Base-by-base conservation (phyloP, 768 basidiomycete species). In the Phanerochaete carnosa region DNA sequence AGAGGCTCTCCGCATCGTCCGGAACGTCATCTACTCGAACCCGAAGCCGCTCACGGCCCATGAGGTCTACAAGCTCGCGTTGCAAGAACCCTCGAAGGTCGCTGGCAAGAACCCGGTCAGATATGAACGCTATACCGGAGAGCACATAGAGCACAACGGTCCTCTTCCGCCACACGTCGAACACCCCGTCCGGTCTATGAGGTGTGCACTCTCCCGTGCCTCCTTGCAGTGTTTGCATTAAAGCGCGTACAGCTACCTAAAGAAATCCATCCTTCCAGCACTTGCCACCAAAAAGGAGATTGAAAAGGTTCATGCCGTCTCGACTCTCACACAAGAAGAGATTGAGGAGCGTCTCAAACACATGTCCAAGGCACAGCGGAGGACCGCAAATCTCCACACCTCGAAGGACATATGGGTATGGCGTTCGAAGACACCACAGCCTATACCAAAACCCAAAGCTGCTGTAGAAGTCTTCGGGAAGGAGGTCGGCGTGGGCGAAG, bases 151-250 rank as follows among this genome's bases (percentile, higher is more conserved):
- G 16, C 37, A 59, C n/a, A 22, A 45, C 26, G 53, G 49, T 8
- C 72, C 71, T 1, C 37, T 51, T 3, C 79, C 81, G 16, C 77
- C 80, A 3, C 68, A 76, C 54, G 69, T 77, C 0, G 74, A 77
- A 9, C 80, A 86, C 62, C 76, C 78, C 7, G 71, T 89, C 51
- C 79, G 82, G 22, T 89, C 88, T 15, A 73, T 85, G 57, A 74
- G 68, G 87, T 83, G 58, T 49, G 77, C 73, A 12, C 22, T 23
- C 35, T 45, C 49, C 9, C 19, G 9, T 26, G 54, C 22, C 28
- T 43, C 45, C 16, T 22, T n/a, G 30, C 22, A 15, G 23, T 30
- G 16, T 46, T 23, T 35, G 50, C 30, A 3, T 25, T 25, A 22
- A 46, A 29, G 26, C 35, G n/a, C 45, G 11, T 33, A 33, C 54